These are phyloP conservation scores for Stachybotrys echinatus DNA, from an alignment of 2,329 filamentous ascomycete species.

Conservation along the genomic window DNA sequence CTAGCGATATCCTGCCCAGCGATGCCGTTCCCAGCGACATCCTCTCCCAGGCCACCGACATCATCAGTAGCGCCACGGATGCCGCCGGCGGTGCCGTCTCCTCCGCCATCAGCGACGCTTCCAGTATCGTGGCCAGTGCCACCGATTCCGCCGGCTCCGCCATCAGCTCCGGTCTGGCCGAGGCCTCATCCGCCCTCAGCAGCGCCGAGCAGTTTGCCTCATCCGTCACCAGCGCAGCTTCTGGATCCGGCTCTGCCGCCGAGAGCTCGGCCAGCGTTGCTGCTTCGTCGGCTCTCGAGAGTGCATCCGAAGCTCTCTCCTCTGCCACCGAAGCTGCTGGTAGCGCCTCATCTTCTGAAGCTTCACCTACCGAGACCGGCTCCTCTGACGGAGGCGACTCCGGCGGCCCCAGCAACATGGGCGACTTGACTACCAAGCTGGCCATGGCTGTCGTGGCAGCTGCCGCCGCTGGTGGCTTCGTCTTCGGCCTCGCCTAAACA, in stretches of 20 bases:
- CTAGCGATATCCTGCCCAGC: not conserved
- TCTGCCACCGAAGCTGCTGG: not conserved
- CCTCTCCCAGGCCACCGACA: not conserved
- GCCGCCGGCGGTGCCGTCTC: not conserved
- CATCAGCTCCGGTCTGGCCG: not conserved
- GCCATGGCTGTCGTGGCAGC: conserved; percentile 14
- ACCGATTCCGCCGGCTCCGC: not conserved
- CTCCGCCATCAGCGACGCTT: not conserved
- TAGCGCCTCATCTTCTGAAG: not conserved
- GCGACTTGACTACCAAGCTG: conserved; percentile 4
- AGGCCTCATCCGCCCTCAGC: not conserved
- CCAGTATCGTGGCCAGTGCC: not conserved
- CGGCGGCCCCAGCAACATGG: conserved; percentile 5
- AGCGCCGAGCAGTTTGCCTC: not conserved
- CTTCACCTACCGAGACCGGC: conserved; percentile 1
- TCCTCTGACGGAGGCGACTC: conserved; percentile 5
- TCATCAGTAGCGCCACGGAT: not conserved
- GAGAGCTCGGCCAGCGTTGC: too few species aligned
- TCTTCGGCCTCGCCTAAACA: conserved; percentile 14
- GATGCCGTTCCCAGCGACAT: too few species aligned
- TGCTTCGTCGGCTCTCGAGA: too few species aligned
- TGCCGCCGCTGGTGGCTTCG: conserved; percentile 16
- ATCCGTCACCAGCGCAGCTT: too few species aligned
- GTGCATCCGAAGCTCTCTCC: too few species aligned
- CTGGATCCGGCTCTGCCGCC: too few species aligned